phyloP scores from a whole-genome alignment of 768 basidiomycete genomes.

The Suillus discolor region DNA sequence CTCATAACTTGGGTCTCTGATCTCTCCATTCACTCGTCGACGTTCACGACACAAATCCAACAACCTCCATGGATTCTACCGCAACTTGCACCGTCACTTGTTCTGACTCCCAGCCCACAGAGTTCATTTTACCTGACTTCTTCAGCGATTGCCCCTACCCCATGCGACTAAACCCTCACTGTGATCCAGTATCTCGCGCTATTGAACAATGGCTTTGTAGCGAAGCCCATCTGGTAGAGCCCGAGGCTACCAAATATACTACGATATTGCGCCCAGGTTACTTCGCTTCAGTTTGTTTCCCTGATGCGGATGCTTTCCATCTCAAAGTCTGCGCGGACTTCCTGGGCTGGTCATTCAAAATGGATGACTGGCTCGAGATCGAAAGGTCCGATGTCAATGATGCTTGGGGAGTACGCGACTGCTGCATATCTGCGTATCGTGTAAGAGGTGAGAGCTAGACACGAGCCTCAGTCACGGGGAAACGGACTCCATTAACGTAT shows the following conservation, averaged over 20 bases:
- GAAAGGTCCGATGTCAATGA: constrained; percentile 26
- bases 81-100: background rate
- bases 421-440: constrained; percentile 34
- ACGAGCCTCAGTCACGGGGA: too few species aligned
- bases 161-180: background rate
- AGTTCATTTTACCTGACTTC: background rate
- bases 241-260: constrained; percentile 42
- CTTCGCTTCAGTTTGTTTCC: constrained; percentile 66
- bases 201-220: background rate
- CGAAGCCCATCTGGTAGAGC: constrained; percentile 20
- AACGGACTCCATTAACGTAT: too few species aligned
- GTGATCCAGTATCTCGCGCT: background rate
- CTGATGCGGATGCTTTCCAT: constrained; percentile 53
- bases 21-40: background rate
- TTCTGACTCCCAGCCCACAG: background rate
- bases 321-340: constrained; percentile 71
- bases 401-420: constrained; percentile 31
- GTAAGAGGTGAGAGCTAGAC: too few species aligned
- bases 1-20: background rate
- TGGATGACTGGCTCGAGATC: constrained; percentile 25
- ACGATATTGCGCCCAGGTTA: constrained; percentile 45
- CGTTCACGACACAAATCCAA: background rate
- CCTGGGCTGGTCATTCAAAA: constrained; percentile 49
- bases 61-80: background rate
- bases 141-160: background rate